These are phyloP conservation scores for Penicillium sumatraense DNA, from an alignment of 2,329 filamentous ascomycete species.

Conservation along the genomic window DNA sequence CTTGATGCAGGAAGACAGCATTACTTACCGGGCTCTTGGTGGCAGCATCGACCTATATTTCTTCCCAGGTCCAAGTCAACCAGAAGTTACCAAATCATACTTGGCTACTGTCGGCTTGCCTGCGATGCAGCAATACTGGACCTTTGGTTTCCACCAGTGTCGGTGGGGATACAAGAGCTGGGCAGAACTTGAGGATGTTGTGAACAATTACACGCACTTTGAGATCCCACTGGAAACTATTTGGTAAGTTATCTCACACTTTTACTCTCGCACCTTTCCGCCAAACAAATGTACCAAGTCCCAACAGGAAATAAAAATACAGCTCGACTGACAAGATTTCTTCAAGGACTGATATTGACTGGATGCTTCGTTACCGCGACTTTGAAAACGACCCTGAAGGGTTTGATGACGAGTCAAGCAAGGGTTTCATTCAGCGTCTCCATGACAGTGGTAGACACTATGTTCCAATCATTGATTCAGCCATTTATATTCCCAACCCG, in stretches of 20 bases:
- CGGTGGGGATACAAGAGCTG: slow-evolving; percentile 61
- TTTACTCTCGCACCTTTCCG: too few species aligned
- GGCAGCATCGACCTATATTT: slow-evolving; percentile 73
- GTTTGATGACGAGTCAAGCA: background rate
- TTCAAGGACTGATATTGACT: slow-evolving; percentile 34
- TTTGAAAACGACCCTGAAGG: slow-evolving; percentile 1
- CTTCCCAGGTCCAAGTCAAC: slow-evolving; percentile 54
- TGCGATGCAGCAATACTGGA: slow-evolving; percentile 64
- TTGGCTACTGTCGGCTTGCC: slow-evolving; percentile 47
- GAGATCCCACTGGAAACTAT: slow-evolving; percentile 40
- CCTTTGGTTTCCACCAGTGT: slow-evolving; percentile 63
- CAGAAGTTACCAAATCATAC: slow-evolving; percentile 63
- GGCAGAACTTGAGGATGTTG: slow-evolving; percentile 38
- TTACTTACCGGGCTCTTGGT: slow-evolving; percentile 76
- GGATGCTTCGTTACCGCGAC: slow-evolving; percentile 26
- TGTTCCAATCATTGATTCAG: slow-evolving; percentile 71
- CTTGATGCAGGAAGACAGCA: slow-evolving; percentile 65
- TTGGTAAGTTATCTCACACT: too few species aligned
- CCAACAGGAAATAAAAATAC: too few species aligned
- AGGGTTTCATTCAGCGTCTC: slow-evolving; percentile 60
- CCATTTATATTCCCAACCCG: slow-evolving; percentile 32
- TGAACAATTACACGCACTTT: slow-evolving; percentile 37
- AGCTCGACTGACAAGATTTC: background rate
- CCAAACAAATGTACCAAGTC: too few species aligned
- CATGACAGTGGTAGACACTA: slow-evolving; percentile 67